These are phyloP conservation scores for Cutaneotrichosporon spelunceum DNA, from an alignment of 1,284 basidiomycete species.

Conservation along the genomic window DNA sequence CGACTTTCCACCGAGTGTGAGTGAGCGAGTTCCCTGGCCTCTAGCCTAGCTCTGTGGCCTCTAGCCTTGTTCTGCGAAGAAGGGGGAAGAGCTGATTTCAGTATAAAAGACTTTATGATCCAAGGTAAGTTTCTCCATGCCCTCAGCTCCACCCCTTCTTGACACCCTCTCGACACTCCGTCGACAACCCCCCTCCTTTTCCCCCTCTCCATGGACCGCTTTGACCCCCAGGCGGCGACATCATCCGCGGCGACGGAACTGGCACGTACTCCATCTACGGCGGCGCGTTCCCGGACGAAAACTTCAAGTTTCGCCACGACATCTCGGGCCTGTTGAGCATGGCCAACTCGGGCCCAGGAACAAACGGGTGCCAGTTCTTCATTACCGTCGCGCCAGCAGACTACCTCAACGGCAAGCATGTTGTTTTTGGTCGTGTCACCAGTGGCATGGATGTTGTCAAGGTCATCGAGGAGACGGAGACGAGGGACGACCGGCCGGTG, in stretches of 20 bases:
- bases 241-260: constrained; percentile 54
- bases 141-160: too few species aligned
- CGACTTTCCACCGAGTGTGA: constrained; percentile 24
- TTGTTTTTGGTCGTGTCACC: constrained; percentile 84
- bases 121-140: constrained; percentile 54
- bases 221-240: constrained; percentile 56
- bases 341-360: constrained; percentile 85
- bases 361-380: constrained; percentile 95
- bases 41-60: too few species aligned
- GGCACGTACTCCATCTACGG: constrained; percentile 46
- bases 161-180: too few species aligned
- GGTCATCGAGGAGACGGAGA: constrained; percentile 89
- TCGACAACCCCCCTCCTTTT: too few species aligned
- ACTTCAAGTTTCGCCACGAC: constrained; percentile 16
- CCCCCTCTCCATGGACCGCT: background rate
- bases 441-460: constrained; percentile 83
- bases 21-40: background rate
- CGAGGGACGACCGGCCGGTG: constrained; percentile 60
- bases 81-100: constrained; percentile 3
- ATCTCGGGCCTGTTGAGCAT: constrained; percentile 18
- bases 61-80: too few species aligned
- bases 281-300: constrained; percentile 34
- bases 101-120: constrained; percentile 68
- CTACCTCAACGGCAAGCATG: constrained; percentile 91
- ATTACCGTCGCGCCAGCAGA: constrained; percentile 90